Conservation (phyloP, 306 rosid genomes). For the Nissolia schottii region DNA sequence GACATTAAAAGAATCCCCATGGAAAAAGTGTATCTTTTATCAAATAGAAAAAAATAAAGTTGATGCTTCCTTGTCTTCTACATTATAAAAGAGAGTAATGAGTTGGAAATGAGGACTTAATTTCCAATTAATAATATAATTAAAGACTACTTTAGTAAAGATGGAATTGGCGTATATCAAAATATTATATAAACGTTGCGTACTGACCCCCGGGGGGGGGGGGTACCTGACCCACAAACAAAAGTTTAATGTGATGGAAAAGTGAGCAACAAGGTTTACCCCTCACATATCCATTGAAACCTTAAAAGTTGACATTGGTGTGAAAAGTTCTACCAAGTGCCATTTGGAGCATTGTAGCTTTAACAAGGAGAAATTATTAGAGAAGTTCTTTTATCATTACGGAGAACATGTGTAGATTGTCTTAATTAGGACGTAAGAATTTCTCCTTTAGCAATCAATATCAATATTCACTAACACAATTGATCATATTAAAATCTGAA, state of each 20-base stretch:
- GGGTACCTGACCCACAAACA: conserved; percentile 29
- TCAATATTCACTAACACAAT: conserved; percentile 1
- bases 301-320: conserved; percentile 39
- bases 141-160: conserved; percentile 42
- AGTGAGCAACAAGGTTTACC: conserved; percentile 20
- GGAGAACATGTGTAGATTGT: too few relatives aligned
- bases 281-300: conserved; percentile 35
- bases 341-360: conserved; percentile 33
- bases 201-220: too few relatives aligned
- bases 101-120: conserved; percentile 45
- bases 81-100: conserved; percentile 38
- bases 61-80: conserved; percentile 39
- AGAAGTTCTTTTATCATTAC: too few relatives aligned
- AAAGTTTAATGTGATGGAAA: not conserved
- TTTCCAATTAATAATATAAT: conserved; percentile 34
- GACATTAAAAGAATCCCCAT: not conserved
- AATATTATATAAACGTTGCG: conserved; percentile 19
- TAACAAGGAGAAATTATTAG: too few relatives aligned
- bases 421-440: too few relatives aligned
- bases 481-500: not conserved
- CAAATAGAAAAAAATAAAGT: not conserved
- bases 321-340: conserved; percentile 35
- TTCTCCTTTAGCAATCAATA: too few relatives aligned
- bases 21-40: conserved; percentile 11
- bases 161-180: conserved; percentile 21